Base-by-base conservation (phyloP, 768 basidiomycete species). In the Boletus huronensis region DNA sequence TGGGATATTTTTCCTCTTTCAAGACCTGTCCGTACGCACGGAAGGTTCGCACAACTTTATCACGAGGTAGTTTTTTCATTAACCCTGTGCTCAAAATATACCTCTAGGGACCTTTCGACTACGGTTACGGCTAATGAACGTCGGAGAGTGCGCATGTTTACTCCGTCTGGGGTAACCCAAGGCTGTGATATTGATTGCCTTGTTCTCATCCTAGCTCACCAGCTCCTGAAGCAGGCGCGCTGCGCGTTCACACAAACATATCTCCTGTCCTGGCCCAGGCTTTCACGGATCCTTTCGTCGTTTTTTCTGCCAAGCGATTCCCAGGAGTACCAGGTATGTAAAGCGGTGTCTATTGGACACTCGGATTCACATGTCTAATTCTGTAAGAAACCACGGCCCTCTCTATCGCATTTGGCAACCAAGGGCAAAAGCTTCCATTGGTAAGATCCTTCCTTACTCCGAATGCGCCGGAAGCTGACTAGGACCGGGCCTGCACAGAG, bases 1-100 rank as follows among this genome's bases (percentile, higher is more conserved):
- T 48, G 95, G 94, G 7, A 87, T 97, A 58, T 98, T 93, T 72
- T 98, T 97, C 75, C 84, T 97, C 57, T 93, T 95, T 74, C 93
- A 93, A 69, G 95, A 97, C 73, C 74, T 98, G 49, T 93, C 91
- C 43, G 89, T 98, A 45, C 82, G 95, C 53, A 95, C 91, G 19
- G 95, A 98, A 81, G 91, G 90, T 87, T 71, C 66, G 65, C 50
- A 49, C 47, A 65, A 64, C 69, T 68, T 48, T 58, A 68, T 61
- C 64, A 66, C 39, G 26, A 58, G 58, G 13, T 51, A 54, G 43
- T 50, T 58, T 60, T 52, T 58, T 57, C 63, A 60, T 70, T 59
- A 62, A 62, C 58, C 42, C 28, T 36, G 26, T 55, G 39, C 51
- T 60, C 55, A 48, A 59, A 64, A 56, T 62, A 57, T 46, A 48